Conservation (phyloP, 2,329 filamentous ascomycete genomes). For the Dothistroma septosporum region DNA sequence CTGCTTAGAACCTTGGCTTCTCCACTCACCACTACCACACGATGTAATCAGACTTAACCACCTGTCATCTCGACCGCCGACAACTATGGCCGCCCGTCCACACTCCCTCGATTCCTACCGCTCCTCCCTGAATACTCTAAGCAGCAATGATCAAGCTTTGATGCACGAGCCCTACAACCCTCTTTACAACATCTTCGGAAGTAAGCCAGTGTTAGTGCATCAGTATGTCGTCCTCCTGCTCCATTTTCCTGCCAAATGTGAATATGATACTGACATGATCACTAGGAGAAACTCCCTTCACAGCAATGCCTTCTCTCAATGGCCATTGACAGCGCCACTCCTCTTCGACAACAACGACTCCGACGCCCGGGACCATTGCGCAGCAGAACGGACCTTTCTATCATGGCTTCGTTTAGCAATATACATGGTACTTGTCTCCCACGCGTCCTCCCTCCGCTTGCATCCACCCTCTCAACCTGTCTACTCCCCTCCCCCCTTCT, state of each 20-base stretch:
- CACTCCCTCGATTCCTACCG: background rate
- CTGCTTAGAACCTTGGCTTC: background rate
- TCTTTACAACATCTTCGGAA: conserved; percentile 48
- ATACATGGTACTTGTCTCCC: conserved; percentile 84
- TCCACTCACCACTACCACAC: background rate
- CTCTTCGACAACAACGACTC: conserved; percentile 71
- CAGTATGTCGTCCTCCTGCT: conserved; percentile 37
- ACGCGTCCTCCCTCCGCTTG: conserved; percentile 90
- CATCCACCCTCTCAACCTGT: conserved; percentile 53
- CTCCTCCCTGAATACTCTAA: conserved; percentile 10
- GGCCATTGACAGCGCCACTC: conserved; percentile 62
- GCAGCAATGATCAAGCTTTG: conserved; percentile 28
- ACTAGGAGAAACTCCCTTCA: conserved; percentile 42
- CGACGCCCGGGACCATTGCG: conserved; percentile 73
- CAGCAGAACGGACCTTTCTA: conserved; percentile 79
- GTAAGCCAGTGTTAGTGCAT: conserved; percentile 49
- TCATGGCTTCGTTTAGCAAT: conserved; percentile 85
- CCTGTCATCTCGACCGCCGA: background rate
- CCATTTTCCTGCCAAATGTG: background rate
- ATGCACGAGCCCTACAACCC: conserved; percentile 45
- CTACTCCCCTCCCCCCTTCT: background rate
- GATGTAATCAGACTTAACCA: background rate
- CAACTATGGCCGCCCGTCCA: conserved; percentile 2
- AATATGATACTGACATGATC: background rate
- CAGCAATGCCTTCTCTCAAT: conserved; percentile 52